Base-by-base conservation (phyloP, 352 stramenopile genomes). In the Peronosclerospora sorghi region DNA sequence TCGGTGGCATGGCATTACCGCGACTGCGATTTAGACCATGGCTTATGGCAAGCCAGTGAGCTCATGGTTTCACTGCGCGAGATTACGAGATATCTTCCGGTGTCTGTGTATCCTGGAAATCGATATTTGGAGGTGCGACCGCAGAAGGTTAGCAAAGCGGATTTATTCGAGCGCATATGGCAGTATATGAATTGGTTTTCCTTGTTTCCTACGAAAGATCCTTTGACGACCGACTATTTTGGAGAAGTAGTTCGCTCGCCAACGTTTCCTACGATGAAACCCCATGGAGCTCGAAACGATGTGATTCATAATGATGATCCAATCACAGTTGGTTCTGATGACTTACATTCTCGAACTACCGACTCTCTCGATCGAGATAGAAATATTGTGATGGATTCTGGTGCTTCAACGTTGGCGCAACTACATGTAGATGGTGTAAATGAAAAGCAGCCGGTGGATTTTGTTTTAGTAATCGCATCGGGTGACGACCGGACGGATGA, bases 1-100 rank as follows among this genome's bases (percentile, higher is more conserved):
- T 93, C 80, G 6, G 62, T 94, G 14, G 77, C 83, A 14, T 96
- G 85, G 85, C 83, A 96, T 54, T 96, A 96, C 52, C 71, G 73
- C 8, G 83, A 94, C 35, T 89, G 78, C 35, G 84, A 95, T 56
- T 54, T 85, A 20, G 78, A 94, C 41, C 82, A 92, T 41, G 83
- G 83, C 0, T 51, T 85, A 32, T 95, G 83, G 85, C 83, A 96
- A 70, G 85, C 85, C 2, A 95, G 85, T 45, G 85, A 96, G 45
- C 62, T 96, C 42, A 42, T 89, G 36, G 75, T 87, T 10, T 83
- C 77, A 0, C 43, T 90, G 13, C 74, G 77, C 2, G 77, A 90
- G 34, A 70, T 90, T 32, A 86, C 77, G 14, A 58, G 74, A 18
- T 77, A 73, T 2, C 49, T 90, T 0, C 77, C 77, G 0, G 77